These are phyloP conservation scores for Aspergillus incahuasiensis DNA, from an alignment of 495 filamentous ascomycete genomes.

Conservation along the genomic window DNA sequence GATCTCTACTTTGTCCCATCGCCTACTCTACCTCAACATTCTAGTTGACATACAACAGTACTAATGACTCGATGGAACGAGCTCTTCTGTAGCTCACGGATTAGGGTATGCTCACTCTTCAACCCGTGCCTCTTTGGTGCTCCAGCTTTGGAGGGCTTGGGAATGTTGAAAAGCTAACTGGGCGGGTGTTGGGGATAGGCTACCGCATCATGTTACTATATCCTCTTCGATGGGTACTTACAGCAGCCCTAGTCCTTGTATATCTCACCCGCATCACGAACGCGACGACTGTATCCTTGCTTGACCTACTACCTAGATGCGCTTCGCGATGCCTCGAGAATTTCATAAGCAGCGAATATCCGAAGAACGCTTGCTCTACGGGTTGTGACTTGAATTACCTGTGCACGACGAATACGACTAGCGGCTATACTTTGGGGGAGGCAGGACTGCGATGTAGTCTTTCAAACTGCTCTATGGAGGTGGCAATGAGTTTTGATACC, in stretches of 20 bases:
- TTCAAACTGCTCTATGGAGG: conserved; percentile 34
- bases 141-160: neutral
- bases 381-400: conserved; percentile 55
- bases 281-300: conserved; percentile 22
- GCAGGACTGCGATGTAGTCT: conserved; percentile 59
- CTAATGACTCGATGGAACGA: conserved; percentile 26
- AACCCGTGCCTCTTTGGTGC: neutral
- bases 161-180: conserved; percentile 1
- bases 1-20: conserved; percentile 3
- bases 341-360: conserved; percentile 59
- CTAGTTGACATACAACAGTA: conserved; percentile 26
- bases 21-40: conserved; percentile 1
- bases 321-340: conserved; percentile 57
- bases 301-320: conserved; percentile 54
- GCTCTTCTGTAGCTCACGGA: conserved; percentile 17
- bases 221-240: conserved; percentile 8
- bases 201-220: conserved; percentile 19
- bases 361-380: conserved; percentile 41
- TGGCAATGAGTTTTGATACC: conserved; percentile 30
- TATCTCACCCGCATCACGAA: conserved; percentile 18
- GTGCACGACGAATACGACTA: conserved; percentile 53
- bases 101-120: conserved; percentile 19
- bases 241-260: conserved; percentile 16
- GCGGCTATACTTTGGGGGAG: conserved; percentile 67
- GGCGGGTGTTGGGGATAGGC: neutral